Conservation (phyloP, 176 grass and related monocot genomes). For the Eleusine coracana region DNA sequence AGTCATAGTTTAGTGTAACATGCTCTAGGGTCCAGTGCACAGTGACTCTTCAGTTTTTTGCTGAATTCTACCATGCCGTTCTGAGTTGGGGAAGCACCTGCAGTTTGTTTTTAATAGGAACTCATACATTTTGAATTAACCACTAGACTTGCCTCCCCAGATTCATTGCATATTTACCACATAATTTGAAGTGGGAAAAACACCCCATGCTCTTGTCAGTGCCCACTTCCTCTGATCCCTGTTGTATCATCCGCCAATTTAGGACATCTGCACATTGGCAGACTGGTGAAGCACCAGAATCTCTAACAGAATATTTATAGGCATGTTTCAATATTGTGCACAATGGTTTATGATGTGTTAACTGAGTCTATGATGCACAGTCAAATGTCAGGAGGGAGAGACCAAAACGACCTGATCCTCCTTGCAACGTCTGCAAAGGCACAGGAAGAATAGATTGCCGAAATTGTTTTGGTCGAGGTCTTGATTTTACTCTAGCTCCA, state of each 20-base stretch:
- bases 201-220: background rate
- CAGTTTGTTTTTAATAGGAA: background rate
- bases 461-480: slow-evolving; percentile 66
- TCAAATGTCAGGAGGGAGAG: slow-evolving; percentile 73
- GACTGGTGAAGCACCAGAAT: background rate
- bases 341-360: slow-evolving; percentile 1
- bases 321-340: background rate
- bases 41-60: background rate
- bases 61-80: slow-evolving; percentile 4
- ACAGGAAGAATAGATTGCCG: slow-evolving; percentile 62
- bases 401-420: slow-evolving; percentile 53
- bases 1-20: too few species aligned
- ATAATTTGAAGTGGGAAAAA: background rate
- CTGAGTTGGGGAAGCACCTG: slow-evolving; percentile 1
- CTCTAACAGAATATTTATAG: background rate
- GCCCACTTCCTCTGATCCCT: background rate
- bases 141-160: background rate
- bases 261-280: background rate
- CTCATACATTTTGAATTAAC: background rate
- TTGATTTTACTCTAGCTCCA: slow-evolving; percentile 6
- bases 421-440: slow-evolving; percentile 66
- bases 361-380: slow-evolving; percentile 48
- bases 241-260: background rate
- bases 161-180: background rate
- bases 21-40: too few species aligned